These are phyloP conservation scores for Aphanomyces invadans DNA, from an alignment of 352 stramenopile species.

Conservation along the genomic window DNA sequence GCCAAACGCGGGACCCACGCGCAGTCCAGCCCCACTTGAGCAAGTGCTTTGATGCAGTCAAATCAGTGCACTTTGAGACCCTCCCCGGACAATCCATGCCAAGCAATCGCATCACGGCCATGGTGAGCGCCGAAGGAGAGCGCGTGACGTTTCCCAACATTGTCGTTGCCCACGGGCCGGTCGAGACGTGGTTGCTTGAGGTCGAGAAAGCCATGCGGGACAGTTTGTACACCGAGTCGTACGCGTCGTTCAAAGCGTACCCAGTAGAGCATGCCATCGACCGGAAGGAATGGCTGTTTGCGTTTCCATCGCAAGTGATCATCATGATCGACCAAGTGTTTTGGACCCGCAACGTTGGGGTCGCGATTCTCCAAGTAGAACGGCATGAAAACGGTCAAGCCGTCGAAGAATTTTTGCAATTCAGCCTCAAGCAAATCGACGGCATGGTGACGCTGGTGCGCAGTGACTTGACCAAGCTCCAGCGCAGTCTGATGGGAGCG, in stretches of 20 bases:
- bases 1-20: conserved; percentile 81
- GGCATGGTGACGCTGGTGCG: conserved; percentile 88
- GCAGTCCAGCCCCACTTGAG: conserved; percentile 86
- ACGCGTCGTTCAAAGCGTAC: conserved; percentile 79
- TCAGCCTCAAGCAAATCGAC: conserved; percentile 88
- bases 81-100: conserved; percentile 27
- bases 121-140: conserved; percentile 83
- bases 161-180: conserved; percentile 73
- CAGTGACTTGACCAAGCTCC: conserved; percentile 71
- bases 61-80: conserved; percentile 82
- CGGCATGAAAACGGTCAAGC: conserved; percentile 50
- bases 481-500: conserved; percentile 85
- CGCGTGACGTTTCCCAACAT: conserved; percentile 64
- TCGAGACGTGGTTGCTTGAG: conserved; percentile 82
- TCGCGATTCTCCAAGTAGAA: conserved; percentile 71
- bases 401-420: conserved; percentile 80
- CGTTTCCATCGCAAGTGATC: conserved; percentile 75
- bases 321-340: conserved; percentile 90
- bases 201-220: conserved; percentile 85
- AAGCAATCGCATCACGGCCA: conserved; percentile 59
- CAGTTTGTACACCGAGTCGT: conserved; percentile 80
- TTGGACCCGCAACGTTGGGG: conserved; percentile 85
- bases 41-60: conserved; percentile 92
- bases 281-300: conserved; percentile 84
- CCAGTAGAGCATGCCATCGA: conserved; percentile 84